phyloP scores from a whole-genome alignment of 768 basidiomycete species.

The Hortiboletus campestris region DNA sequence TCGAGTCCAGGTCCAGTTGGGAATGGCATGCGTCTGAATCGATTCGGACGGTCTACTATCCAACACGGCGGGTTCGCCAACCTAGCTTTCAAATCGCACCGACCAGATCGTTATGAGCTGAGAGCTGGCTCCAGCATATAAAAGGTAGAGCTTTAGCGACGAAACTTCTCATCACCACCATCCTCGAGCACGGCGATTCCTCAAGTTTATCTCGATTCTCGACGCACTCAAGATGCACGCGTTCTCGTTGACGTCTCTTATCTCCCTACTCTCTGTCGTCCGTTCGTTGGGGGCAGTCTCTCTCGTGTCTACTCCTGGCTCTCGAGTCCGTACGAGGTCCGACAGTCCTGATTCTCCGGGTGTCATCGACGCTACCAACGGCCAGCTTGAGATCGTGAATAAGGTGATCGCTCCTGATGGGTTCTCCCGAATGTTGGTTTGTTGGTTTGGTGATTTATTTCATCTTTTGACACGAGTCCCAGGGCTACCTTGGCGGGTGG shows the following conservation, averaged over 20 bases:
- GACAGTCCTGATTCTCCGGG: not conserved
- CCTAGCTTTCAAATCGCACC: conserved; percentile 11
- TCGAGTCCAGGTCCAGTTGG: not conserved
- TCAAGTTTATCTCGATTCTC: conserved; percentile 14
- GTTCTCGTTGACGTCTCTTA: conserved; percentile 7
- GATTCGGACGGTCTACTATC: not conserved
- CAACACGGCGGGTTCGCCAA: not conserved
- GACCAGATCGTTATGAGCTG: not conserved
- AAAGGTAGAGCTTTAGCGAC: conserved; percentile 1
- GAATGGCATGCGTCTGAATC: not conserved
- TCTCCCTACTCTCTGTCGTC: conserved; percentile 14
- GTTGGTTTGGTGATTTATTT: not conserved
- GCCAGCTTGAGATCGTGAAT: conserved; percentile 41
- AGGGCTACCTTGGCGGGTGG: conserved; percentile 47
- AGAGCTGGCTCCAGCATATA: conserved; percentile 2
- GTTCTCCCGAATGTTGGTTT: conserved; percentile 37
- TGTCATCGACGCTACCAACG: conserved; percentile 25
- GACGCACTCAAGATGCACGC: conserved; percentile 23
- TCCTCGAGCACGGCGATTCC: conserved; percentile 8
- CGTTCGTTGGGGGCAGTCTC: conserved; percentile 18
- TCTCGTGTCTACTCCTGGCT: conserved; percentile 7
- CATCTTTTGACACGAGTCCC: not conserved
- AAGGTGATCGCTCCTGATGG: conserved; percentile 50
- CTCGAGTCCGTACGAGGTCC: not conserved
- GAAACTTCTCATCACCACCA: not conserved